Base-by-base conservation (phyloP, 2,329 filamentous ascomycete genomes). In the Truncatella angustata region DNA sequence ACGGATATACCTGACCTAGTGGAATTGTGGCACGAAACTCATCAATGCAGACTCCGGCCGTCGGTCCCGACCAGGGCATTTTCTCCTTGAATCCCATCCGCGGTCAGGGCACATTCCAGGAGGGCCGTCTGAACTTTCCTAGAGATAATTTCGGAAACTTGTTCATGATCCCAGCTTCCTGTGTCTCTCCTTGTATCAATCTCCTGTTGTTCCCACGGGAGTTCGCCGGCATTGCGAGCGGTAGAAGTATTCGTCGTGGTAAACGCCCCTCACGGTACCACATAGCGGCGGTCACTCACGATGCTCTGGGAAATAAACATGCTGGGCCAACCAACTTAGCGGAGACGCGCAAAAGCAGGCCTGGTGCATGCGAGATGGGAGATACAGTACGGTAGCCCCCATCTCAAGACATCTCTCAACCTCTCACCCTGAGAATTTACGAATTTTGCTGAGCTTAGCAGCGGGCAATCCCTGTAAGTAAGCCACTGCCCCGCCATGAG, bases 41-140 rank as follows among this genome's bases (percentile, higher is more conserved):
- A 24, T 24, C 23, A 32, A 42, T 50, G 47, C 36, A 28, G 21
- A 18, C 16, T 50, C 47, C 47, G 47, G 47, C 47, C 35, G 36
- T 24, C 35, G 47, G 35, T 50, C 47, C 47, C 47, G 45, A 49
- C 45, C 24, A 49, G 45, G n/a, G 30, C 18, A 49, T 32, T 34
- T 35, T 6, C 20, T 47, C 28, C 26, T 20, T 47, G n/a, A 5
- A 7, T 20, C 42, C 30, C 21, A 24, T 9, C 18, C 24, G 12
- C 9, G 16, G 10, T n/a, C 21, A 12, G 44, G n/a, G 24, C 44
- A n/a, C 11, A 20, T 35, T 14, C 12, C 24, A 34, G 28, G 23
- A 11, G 18, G 26, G 23, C 26, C 44, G 32, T 26, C 28, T 24
- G 44, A 18, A 16, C 26, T 44, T 28, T 21, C 24, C 16, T 21